Evolutionary conservation across 345 rosid species (phyloP).

Genomic region (Balakata baccata): DNA sequence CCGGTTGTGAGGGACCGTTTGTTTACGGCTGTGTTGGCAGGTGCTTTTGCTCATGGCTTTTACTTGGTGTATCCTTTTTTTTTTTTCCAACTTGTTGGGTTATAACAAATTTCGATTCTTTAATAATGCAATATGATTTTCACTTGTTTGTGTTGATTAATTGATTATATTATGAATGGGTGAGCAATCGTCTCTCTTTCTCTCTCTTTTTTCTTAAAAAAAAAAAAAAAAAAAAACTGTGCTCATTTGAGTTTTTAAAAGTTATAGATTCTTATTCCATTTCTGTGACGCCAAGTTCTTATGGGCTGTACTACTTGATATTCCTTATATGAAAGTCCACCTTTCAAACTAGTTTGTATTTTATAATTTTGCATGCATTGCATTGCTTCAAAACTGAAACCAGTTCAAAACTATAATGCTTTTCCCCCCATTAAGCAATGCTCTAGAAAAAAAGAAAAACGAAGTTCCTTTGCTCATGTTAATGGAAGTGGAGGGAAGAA

Average conservation of each 20-base stretch:
- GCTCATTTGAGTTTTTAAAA: no score
- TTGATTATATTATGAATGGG: neutral
- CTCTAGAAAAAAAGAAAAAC: neutral
- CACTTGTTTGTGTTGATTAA: neutral
- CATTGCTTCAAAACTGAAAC: neutral
- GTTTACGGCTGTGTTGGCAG: slow-evolving; percentile 72
- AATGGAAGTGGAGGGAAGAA: neutral
- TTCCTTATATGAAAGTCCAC: neutral
- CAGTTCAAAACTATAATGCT: neutral
- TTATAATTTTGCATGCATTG: neutral
- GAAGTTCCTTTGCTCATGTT: no score
- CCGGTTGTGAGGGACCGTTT: slow-evolving; percentile 82
- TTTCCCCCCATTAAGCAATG: neutral
- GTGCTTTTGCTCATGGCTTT: slow-evolving; percentile 83
- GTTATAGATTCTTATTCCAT: no score
- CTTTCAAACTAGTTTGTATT: neutral
- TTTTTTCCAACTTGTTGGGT: neutral
- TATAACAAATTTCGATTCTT: neutral
- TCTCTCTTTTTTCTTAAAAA: no score
- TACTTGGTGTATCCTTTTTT: slow-evolving; percentile 91
- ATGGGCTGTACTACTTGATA: neutral
- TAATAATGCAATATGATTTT: neutral
- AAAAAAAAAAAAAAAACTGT: no score
- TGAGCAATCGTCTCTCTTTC: no score
- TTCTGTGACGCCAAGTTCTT: no score